Evolutionary conservation across 306 rosid species (phyloP), one percentile per base, ranked within the genome.

Genomic region (Glycyrrhiza uralensis): DNA sequence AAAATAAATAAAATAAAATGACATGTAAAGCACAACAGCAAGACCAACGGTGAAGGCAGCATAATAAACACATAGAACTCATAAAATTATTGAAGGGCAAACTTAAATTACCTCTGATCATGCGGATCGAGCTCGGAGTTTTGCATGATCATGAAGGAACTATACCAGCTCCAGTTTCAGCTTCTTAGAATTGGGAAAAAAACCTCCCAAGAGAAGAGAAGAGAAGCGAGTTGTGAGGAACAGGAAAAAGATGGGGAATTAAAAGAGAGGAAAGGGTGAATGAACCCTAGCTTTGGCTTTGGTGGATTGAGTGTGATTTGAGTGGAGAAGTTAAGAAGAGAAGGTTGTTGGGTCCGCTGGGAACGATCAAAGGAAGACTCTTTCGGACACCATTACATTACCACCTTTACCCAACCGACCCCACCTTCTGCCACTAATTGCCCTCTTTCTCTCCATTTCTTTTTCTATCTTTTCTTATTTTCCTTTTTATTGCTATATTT

Each of bases 91-190:
- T 9, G 33, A 19, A 36, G 11, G 56, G 42, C 1, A 66, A 69
- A 62, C 15, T 32, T 54, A 76, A 61, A 81, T n/a, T 45, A 90
- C 97, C 87, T 83, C 84, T 73, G 92, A 88, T 93, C 88, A 80
- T 71, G 90, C 54, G 75, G 78, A 76, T 87, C 90, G 80, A 71
- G 85, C 81, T 65, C 78, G 41, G 88, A 60, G 69, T 63, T 85
- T n/a, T 72, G 79, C 92, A 87, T 80, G 74, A 47, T 58, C 42
- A 65, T 9, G 45, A 47, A 63, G 24, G 32, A 67, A 66, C 10
- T 51, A n/a, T n/a, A 55, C 18, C 36, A 58, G 7, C 6, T 72
- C 58, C 71, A 79, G 62, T 30, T 75, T 50, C 55, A 79, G 62
- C 36, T 75, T 50, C 55, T 64, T 61, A 45, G 35, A 70, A 77